Evolutionary conservation across 2,329 filamentous ascomycete species (phyloP), one percentile per base, ranked within the genome.

Genomic region (Lasiodiplodia sp.): DNA sequence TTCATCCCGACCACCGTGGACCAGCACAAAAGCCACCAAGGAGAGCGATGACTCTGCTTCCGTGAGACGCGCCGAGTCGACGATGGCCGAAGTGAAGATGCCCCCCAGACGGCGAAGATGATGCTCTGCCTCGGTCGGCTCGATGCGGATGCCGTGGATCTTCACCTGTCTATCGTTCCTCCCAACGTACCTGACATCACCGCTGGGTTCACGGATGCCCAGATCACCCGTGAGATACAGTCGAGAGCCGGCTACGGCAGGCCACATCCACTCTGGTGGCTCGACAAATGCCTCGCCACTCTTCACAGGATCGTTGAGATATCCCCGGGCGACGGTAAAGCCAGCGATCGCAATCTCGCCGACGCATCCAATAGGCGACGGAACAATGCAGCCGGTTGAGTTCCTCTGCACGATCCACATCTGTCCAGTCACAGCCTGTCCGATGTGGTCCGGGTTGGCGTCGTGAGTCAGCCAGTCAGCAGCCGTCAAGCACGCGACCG

Each of bases 211-310:
- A 56, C 77, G 77, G n/a, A 71, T 72, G 2, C 76, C 77, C n/a
- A 79, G 72, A 68, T 79, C 77, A 12, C 77, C 77, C 16, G 76
- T 79, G 44, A 74, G 73, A 58, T 79, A 79, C 21, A 78, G 73
- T 11, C 76, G 21, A 18, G 25, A 31, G n/a, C 28, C 49, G 28
- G 28, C 23, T 21, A 21, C 49, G 2, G 49, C 49, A 53, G 49
- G 49, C 49, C 37, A n/a, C 56, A 60, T 23, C 56, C 56, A 60
- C 21, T n/a, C 21, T n/a, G 56, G 56, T 25, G 56, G 25, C 21
- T 60, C 56, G 38, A 60, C 21, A 28, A 60, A 60, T 21, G 56
- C 31, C 38, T 23, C 34, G 16, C 25, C 56, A 18, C 25, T 60
- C 56, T 25, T 60, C 56, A 34, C 56, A n/a, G 56, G 56, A 44